Evolutionary conservation across 1,284 basidiomycete species (phyloP), one percentile per base, ranked within the genome.

Genomic region (Rhodotorula glutinis): DNA sequence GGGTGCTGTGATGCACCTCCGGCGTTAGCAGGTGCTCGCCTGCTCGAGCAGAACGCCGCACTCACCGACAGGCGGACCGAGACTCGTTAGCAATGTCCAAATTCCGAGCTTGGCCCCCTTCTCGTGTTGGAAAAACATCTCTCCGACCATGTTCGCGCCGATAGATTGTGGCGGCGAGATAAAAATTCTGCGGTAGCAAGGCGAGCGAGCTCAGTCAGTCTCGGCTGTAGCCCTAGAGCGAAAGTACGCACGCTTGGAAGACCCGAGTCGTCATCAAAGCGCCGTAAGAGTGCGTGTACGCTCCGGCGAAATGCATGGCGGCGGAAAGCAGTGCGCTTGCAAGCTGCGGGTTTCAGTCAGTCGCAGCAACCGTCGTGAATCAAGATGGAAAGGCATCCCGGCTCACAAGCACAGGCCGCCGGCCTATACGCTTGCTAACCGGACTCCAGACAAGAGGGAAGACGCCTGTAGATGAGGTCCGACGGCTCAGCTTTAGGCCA

Each of bases 121-220:
- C 60, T 72, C 68, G 60, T 70, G 68, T n/a, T 38, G 51, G 62
- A 72, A 72, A 61, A 67, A 70, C 65, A 70, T 70, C 56, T 72
- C 71, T 43, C 38, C 52, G 21, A 67, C 56, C 33, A 63, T 58
- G 19, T 53, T 52, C 2, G 62, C 62, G 16, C 71, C 71, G 38
- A 70, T 62, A 1, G 55, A 52, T n/a, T 63, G 63, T 2, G 64
- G 58, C 49, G 51, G 58, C 27, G 51, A 53, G 3, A 60, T 49
- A 43, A 70, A 66, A 33, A 70, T 70, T 5, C 54, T 56, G 25
- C 53, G 33, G 29, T 27, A 1, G n/a, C 25, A 2, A 43, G 19
- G 13, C 9, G 46, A 25, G 27, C 14, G 19, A 43, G 40, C 41
- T 43, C 19, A 41, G 16, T 19, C 19, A 14, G 33, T 33, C 10